Conservation (phyloP, 768 basidiomycete genomes). For the Kwoniella shandongensis region DNA sequence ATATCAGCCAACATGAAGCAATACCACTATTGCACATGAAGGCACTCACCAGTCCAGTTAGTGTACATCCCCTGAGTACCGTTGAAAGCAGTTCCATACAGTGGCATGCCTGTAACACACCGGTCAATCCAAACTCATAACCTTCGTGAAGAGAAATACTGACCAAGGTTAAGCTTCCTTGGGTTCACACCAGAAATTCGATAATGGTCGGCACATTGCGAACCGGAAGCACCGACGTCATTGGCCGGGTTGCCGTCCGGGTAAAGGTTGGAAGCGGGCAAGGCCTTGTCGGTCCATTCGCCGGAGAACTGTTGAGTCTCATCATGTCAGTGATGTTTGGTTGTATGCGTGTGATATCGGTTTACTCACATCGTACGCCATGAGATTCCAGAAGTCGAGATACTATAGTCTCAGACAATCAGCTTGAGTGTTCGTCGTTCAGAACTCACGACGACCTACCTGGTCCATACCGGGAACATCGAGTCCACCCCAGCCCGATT, state of each 20-base stretch:
- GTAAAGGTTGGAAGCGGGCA: slow-evolving; percentile 14
- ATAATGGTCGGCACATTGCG: slow-evolving; percentile 9
- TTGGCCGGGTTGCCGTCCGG: slow-evolving; percentile 3
- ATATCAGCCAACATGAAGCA: too few species aligned
- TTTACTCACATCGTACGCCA: slow-evolving; percentile 59
- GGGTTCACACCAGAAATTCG: slow-evolving; percentile 1
- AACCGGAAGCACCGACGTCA: slow-evolving; percentile 8
- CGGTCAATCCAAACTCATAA: too few species aligned
- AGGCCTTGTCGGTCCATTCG: slow-evolving; percentile 1
- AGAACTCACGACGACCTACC: slow-evolving; percentile 6
- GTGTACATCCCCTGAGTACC: slow-evolving; percentile 21
- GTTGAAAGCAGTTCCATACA: slow-evolving; percentile 12
- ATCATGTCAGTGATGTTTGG: not conserved
- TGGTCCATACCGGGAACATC: slow-evolving; percentile 79
- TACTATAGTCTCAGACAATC: slow-evolving; percentile 47
- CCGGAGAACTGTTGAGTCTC: slow-evolving; percentile 13
- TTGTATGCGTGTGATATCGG: not conserved
- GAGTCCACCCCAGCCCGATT: slow-evolving; percentile 76
- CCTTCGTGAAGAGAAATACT: too few species aligned
- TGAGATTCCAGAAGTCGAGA: slow-evolving; percentile 96
- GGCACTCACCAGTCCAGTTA: slow-evolving; percentile 11
- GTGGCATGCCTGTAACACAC: slow-evolving; percentile 6
- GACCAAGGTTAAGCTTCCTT: slow-evolving; percentile 17
- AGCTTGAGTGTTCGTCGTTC: not conserved
- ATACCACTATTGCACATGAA: not conserved